Evolutionary conservation across 2,329 filamentous ascomycete genomes (phyloP).

Genomic region (Fusarium sarcochroum): DNA sequence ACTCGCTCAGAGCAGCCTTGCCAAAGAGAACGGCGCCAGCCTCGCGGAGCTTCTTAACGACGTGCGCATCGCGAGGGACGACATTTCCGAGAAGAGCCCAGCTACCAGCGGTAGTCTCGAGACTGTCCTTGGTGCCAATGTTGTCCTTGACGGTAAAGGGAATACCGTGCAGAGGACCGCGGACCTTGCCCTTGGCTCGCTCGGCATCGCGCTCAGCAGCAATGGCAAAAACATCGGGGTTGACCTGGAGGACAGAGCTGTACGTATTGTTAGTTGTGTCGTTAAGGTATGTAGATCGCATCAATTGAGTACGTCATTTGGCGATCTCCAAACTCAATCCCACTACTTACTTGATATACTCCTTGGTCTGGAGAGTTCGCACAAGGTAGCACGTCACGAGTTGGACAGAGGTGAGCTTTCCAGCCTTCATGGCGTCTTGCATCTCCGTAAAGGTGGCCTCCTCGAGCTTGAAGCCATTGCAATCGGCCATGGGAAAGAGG

Average conservation of each 20-base stretch:
- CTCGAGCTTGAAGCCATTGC: slow-evolving; percentile 72
- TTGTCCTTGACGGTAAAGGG: slow-evolving; percentile 78
- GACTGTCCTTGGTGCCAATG: slow-evolving; percentile 81
- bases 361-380: slow-evolving; percentile 72
- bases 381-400: slow-evolving; percentile 74
- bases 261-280: neutral
- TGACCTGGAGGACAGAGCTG: slow-evolving; percentile 74
- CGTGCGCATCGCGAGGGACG: slow-evolving; percentile 76
- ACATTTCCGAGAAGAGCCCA: slow-evolving; percentile 75
- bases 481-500: slow-evolving; percentile 74
- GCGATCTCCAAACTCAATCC: neutral
- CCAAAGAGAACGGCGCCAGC: slow-evolving; percentile 79
- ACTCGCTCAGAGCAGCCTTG: slow-evolving; percentile 79
- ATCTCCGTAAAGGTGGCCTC: slow-evolving; percentile 79
- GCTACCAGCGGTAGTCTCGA: slow-evolving; percentile 82
- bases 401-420: slow-evolving; percentile 69
- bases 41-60: slow-evolving; percentile 72
- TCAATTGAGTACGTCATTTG: neutral
- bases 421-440: slow-evolving; percentile 69
- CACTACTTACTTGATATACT: slow-evolving; percentile 71
- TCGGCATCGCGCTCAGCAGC: slow-evolving; percentile 73
- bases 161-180: slow-evolving; percentile 81
- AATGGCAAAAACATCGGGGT: slow-evolving; percentile 76
- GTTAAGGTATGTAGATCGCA: neutral
- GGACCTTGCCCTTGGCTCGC: slow-evolving; percentile 66